Percentiles rank a stretch among this genome's conserved stretches.
Conservation (phyloP, 192 early-diverging fungal species). For the Coemansia sp. region DNA sequence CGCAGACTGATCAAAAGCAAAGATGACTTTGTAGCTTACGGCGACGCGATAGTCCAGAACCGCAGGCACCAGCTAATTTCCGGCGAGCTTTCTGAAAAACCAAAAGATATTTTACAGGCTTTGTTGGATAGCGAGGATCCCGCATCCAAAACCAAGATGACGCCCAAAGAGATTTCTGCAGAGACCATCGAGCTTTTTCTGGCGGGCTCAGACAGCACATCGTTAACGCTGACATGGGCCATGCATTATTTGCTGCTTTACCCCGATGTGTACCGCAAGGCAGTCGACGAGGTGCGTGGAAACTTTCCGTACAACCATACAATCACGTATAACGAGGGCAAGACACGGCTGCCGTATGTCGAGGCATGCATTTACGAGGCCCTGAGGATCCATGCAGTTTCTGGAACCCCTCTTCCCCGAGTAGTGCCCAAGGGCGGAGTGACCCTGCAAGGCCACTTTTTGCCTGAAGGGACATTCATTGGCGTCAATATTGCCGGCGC, state of each 20-base stretch:
- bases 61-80: constrained; percentile 4
- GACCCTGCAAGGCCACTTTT: constrained; percentile 27
- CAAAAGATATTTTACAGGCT: constrained; percentile 35
- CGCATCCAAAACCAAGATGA: constrained; percentile 30
- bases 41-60: constrained; percentile 17
- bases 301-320: constrained; percentile 16
- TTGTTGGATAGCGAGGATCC: constrained; percentile 46
- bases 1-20: constrained; percentile 10
- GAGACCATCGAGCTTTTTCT: constrained; percentile 42
- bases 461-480: constrained; percentile 25
- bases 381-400: constrained; percentile 40
- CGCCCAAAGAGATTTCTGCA: constrained; percentile 25
- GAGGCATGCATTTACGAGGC: constrained; percentile 48
- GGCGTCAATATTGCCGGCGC: constrained; percentile 24
- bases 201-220: constrained; percentile 42
- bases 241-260: constrained; percentile 42
- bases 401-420: constrained; percentile 37
- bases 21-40: constrained; percentile 28
- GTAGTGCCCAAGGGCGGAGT: constrained; percentile 38
- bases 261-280: constrained; percentile 18
- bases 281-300: constrained; percentile 19
- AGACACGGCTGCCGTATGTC: constrained; percentile 24
- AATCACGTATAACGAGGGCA: constrained; percentile 34
- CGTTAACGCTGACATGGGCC: constrained; percentile 31
- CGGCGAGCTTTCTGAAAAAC: constrained; percentile 9